phyloP scores from a whole-genome alignment of 2,329 filamentous ascomycete species.

The Tolypocladium tundrense region DNA sequence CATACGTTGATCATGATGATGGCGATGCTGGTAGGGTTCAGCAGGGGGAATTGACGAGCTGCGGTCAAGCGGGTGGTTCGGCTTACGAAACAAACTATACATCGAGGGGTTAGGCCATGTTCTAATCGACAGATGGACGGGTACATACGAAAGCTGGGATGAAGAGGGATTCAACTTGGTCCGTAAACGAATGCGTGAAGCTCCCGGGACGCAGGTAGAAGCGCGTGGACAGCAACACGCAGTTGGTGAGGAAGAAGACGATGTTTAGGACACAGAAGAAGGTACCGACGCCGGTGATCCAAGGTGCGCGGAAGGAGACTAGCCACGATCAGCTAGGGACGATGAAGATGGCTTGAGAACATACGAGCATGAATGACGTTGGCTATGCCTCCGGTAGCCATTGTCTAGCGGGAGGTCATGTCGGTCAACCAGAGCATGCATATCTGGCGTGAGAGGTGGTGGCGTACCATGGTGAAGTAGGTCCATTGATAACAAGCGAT shows the following conservation, averaged over 20 bases:
- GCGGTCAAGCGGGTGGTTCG: no score
- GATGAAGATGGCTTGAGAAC: not conserved
- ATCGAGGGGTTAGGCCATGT: no score
- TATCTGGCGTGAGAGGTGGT: not conserved
- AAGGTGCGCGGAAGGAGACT: slow-evolving; percentile 25
- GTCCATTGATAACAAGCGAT: slow-evolving; percentile 56
- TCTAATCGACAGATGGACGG: no score
- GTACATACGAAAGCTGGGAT: slow-evolving; percentile 48
- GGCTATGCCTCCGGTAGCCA: slow-evolving; percentile 47
- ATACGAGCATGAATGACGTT: slow-evolving; percentile 37
- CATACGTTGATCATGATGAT: slow-evolving; percentile 71
- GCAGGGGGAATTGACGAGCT: no score
- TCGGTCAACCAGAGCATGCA: not conserved
- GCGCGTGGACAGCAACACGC: slow-evolving; percentile 52
- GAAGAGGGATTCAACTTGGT: slow-evolving; percentile 71
- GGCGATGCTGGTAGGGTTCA: slow-evolving; percentile 35
- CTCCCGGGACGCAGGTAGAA: slow-evolving; percentile 62
- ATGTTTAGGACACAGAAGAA: slow-evolving; percentile 56
- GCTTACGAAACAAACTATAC: no score
- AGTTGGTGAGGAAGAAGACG: slow-evolving; percentile 51
- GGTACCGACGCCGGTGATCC: slow-evolving; percentile 48
- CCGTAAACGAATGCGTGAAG: slow-evolving; percentile 60
- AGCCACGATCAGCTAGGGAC: not conserved
- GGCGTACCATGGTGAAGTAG: slow-evolving; percentile 52
- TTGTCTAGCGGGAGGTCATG: slow-evolving; percentile 8